Percentiles rank a stretch among this genome's conserved stretches.
Conservation (phyloP, 768 basidiomycete species). For the Lactifluus piperatus region DNA sequence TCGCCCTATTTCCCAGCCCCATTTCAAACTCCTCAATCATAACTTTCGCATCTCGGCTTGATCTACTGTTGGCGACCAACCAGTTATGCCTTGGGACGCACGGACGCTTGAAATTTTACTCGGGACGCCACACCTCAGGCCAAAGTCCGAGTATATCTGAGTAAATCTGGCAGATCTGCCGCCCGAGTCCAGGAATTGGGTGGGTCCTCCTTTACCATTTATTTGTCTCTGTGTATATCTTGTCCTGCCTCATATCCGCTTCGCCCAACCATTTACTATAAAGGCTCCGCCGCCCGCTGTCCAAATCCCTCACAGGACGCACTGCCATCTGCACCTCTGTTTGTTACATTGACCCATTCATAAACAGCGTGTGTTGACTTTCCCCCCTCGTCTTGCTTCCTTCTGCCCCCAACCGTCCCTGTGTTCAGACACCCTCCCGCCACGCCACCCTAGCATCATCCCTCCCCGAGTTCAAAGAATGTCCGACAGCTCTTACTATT, state of each 20-base stretch:
- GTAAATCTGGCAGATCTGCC: slow-evolving; percentile 1
- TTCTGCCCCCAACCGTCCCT: neutral
- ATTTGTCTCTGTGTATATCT: slow-evolving; percentile 11
- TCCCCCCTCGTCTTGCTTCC: neutral
- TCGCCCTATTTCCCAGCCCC: neutral
- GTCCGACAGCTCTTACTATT: neutral
- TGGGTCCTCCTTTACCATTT: neutral
- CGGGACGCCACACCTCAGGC: slow-evolving; percentile 5
- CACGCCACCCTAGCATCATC: neutral
- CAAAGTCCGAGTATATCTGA: slow-evolving; percentile 3
- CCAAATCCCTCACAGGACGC: neutral
- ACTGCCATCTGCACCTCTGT: slow-evolving; percentile 8
- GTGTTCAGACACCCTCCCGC: neutral
- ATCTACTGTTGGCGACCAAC: neutral
- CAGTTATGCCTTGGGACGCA: neutral
- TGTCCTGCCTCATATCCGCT: neutral
- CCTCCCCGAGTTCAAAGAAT: neutral
- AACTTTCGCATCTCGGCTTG: too few relatives aligned
- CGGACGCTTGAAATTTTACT: neutral
- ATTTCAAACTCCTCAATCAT: neutral
- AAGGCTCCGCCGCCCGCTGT: neutral
- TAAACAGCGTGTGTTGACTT: neutral
- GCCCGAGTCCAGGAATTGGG: neutral
- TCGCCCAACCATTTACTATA: slow-evolving; percentile 4
- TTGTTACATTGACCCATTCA: slow-evolving; percentile 10